Evolutionary conservation across 1,284 basidiomycete genomes (phyloP).

Genomic region (Irpex lacteus): DNA sequence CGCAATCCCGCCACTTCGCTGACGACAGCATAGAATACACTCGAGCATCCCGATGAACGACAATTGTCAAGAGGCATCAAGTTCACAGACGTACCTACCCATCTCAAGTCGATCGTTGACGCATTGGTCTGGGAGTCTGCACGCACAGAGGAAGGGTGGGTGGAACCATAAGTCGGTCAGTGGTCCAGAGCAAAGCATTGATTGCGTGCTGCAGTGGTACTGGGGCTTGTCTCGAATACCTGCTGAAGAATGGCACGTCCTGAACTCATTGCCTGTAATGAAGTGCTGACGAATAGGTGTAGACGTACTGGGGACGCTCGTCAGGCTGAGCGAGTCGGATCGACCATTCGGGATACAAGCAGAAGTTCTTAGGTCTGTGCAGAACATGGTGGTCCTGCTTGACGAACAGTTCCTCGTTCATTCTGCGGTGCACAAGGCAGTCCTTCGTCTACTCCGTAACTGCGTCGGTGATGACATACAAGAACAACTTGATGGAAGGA

Average conservation of each 20-base stretch:
- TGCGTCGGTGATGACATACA: conserved; percentile 91
- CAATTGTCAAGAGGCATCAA: conserved; percentile 79
- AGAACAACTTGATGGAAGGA: conserved; percentile 76
- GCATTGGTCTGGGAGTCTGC: conserved; percentile 85
- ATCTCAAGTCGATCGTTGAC: conserved; percentile 84
- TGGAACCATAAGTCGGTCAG: conserved; percentile 16
- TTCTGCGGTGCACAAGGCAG: conserved; percentile 85
- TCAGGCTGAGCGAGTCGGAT: conserved; percentile 80
- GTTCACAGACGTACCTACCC: conserved; percentile 77
- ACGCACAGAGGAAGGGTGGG: conserved; percentile 81
- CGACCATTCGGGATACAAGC: conserved; percentile 84
- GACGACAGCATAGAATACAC: conserved; percentile 52
- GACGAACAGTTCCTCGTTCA: conserved; percentile 92
- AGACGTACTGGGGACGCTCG: conserved; percentile 86
- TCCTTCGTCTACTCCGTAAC: conserved; percentile 80
- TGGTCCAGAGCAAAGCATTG: background rate
- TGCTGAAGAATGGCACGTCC: conserved; percentile 78
- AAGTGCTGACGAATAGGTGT: background rate
- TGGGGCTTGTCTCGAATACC: conserved; percentile 86
- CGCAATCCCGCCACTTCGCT: background rate
- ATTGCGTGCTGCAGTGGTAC: conserved; percentile 53
- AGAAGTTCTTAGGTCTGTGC: conserved; percentile 79
- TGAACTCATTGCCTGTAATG: background rate
- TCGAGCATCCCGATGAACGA: conserved; percentile 78
- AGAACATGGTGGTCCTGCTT: conserved; percentile 85